Conservation (phyloP, 768 basidiomycete genomes). For the Boletellus ananiceps region DNA sequence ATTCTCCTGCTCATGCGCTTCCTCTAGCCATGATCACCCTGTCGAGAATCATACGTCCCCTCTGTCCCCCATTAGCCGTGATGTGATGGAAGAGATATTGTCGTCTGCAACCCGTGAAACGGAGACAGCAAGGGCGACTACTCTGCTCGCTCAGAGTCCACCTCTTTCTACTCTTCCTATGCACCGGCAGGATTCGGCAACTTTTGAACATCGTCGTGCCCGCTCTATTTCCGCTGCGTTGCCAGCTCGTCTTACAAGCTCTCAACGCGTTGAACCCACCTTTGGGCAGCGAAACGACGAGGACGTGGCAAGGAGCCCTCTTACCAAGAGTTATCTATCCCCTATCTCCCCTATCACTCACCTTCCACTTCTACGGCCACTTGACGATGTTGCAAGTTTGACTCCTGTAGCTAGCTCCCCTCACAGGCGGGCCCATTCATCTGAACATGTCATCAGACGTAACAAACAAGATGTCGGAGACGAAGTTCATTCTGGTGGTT, state of each 20-base stretch:
- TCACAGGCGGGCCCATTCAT: background rate
- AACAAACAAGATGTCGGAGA: constrained; percentile 3
- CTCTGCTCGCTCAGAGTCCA: background rate
- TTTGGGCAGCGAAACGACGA: background rate
- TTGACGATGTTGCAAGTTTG: background rate
- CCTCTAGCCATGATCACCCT: constrained; percentile 1
- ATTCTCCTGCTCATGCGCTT: background rate
- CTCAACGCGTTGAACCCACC: constrained; percentile 1
- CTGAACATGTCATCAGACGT: background rate
- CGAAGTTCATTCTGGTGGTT: background rate
- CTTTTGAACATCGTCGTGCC: background rate
- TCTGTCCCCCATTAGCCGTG: constrained; percentile 18
- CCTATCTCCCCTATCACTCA: constrained; percentile 21
- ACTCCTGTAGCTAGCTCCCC: background rate
- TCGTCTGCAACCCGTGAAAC: background rate
- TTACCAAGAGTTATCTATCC: constrained; percentile 8
- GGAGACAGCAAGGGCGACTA: background rate
- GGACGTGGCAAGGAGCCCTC: background rate
- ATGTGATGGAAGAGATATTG: constrained; percentile 15
- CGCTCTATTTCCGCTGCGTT: background rate
- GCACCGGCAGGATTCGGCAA: background rate
- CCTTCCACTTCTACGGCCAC: constrained; percentile 11
- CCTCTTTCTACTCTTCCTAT: background rate
- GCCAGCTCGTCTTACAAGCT: background rate
- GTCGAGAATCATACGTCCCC: constrained; percentile 5